Evolutionary conservation across 192 early-diverging fungal species (phyloP).

Genomic region (Chytriomyces confervae): DNA sequence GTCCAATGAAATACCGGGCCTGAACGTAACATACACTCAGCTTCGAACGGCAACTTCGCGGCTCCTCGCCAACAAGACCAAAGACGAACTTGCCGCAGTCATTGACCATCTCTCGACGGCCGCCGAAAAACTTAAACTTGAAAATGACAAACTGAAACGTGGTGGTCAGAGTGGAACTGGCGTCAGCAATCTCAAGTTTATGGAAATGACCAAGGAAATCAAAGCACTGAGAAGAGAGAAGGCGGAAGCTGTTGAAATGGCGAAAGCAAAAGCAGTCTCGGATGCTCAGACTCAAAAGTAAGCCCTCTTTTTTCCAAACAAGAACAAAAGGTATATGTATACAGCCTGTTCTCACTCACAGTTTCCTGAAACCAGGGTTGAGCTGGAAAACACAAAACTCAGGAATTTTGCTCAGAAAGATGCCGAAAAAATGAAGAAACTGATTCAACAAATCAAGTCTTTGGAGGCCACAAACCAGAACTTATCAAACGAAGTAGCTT

Average conservation of each 20-base stretch:
- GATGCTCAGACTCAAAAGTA: constrained; percentile 27
- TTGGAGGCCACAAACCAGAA: constrained; percentile 37
- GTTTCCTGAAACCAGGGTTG: constrained; percentile 37
- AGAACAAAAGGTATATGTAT: background rate
- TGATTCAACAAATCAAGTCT: constrained; percentile 18
- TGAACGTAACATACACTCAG: constrained; percentile 39
- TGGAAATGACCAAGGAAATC: constrained; percentile 45
- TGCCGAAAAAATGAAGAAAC: constrained; percentile 30
- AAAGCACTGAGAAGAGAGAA: constrained; percentile 46
- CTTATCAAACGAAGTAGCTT: constrained; percentile 29
- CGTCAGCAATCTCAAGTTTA: constrained; percentile 41
- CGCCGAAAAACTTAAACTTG: constrained; percentile 37
- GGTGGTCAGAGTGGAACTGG: constrained; percentile 3
- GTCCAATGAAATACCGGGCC: constrained; percentile 38
- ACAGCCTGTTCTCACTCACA: background rate
- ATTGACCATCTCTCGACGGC: constrained; percentile 42
- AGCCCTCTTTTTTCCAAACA: background rate
- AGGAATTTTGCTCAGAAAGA: constrained; percentile 39
- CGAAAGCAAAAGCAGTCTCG: constrained; percentile 20
- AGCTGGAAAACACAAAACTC: constrained; percentile 49
- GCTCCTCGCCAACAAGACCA: constrained; percentile 37
- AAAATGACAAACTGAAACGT: constrained; percentile 41
- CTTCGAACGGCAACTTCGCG: constrained; percentile 28
- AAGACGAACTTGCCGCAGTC: constrained; percentile 35
- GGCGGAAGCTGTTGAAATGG: constrained; percentile 22